Evolutionary conservation across 2,329 filamentous ascomycete genomes (phyloP), one percentile per base, ranked within the genome.

Genomic region (Colletotrichum filicis): DNA sequence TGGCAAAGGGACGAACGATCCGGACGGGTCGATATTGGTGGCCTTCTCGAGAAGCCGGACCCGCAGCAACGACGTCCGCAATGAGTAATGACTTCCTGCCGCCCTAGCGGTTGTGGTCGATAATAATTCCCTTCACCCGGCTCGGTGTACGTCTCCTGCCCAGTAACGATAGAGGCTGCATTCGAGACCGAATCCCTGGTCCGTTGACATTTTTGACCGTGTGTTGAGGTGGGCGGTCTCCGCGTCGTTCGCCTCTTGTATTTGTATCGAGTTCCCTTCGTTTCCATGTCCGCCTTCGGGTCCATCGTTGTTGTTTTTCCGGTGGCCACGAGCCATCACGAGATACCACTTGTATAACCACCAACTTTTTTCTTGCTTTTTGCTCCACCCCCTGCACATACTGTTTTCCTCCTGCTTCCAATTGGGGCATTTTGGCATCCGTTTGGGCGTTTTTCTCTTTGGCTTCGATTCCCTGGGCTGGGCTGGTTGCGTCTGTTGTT

Each of bases 1-100:
- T 78, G 79, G 67, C 62, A 55, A 22, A 84, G 86, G 56, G 87
- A 89, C 69, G 88, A 90, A 68, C 85, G 88, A 32, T 81, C 85
- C 22, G 81, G 85, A 49, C 86, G 90, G 19, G 87, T 92, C 61
- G 89, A 91, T 76, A 92, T 92, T 74, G 88, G 87, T 12, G 90
- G 90, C 2, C 84, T 90, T 77, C 89, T 93, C 77, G 91, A 90
- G 75, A 89, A 86, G 80, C 86, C 88, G 28, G 87, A 87, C 76
- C 66, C 66, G 66, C 84, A 75, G 49, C 79, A 76, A 60, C 79
- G 75, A 74, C 77, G 76, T 61, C 73, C 76, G 32, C 76, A 78
- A 74, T 82, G 76, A 75, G 49, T 55, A 26, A 64, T 49, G 75
- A 71, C 64, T 28, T 56, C n/a, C 42, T 28, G 56, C 66, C 53